These are phyloP conservation scores for Paraglomus occultum DNA, from an alignment of 192 early-diverging fungal species.

Conservation along the genomic window DNA sequence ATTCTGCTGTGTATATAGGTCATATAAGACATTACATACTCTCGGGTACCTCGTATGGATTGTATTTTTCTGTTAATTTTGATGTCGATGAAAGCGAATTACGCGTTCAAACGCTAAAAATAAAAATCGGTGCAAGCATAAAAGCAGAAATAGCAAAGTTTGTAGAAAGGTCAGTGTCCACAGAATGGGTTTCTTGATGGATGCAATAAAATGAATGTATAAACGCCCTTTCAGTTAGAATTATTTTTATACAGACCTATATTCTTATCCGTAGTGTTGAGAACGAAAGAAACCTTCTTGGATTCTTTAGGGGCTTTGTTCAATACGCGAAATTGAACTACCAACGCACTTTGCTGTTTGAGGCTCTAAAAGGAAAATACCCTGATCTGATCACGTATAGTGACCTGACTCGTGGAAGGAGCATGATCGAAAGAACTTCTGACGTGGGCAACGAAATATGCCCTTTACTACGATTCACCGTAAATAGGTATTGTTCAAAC, in stretches of 20 bases:
- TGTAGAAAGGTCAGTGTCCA: constrained; percentile 5
- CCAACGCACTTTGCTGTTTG: constrained; percentile 17
- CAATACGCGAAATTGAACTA: constrained; percentile 19
- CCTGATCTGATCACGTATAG: not conserved
- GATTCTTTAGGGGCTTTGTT: constrained; percentile 18
- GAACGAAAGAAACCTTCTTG: not conserved
- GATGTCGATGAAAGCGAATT: constrained; percentile 1
- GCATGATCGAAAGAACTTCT: not conserved
- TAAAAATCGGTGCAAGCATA: not conserved
- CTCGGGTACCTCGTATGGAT: not conserved
- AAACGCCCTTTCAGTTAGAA: not conserved
- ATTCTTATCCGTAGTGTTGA: constrained; percentile 5
- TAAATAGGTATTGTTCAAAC: constrained; percentile 12
- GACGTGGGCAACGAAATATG: not conserved
- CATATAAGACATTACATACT: constrained; percentile 4
- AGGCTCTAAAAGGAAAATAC: constrained; percentile 3
- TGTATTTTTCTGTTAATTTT: constrained; percentile 11
- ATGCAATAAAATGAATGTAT: not conserved
- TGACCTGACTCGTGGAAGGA: no score
- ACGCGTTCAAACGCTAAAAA: not conserved
- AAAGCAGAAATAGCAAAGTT: constrained; percentile 7
- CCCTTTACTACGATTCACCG: not conserved
- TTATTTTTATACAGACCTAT: not conserved
- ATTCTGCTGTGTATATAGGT: not conserved
- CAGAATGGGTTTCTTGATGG: not conserved